Evolutionary conservation across 495 filamentous ascomycete genomes (phyloP).

Genomic region (Trichoderma asperelloides): DNA sequence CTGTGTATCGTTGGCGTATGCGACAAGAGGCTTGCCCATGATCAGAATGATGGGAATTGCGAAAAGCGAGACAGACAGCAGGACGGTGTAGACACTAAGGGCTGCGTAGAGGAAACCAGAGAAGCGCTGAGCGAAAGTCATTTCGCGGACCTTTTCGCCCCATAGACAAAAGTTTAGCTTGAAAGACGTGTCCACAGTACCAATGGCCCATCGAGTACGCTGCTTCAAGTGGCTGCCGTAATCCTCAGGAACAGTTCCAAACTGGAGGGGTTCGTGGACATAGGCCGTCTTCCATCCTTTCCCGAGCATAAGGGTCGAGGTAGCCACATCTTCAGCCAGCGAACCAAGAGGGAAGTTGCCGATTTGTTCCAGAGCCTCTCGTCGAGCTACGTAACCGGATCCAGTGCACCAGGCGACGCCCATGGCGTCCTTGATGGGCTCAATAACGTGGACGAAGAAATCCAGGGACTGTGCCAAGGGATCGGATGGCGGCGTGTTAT

Average conservation of each 20-base stretch:
- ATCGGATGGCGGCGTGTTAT: slow-evolving; percentile 43
- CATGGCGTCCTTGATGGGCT: slow-evolving; percentile 43
- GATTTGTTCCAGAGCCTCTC: slow-evolving; percentile 40
- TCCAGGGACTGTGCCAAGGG: slow-evolving; percentile 40
- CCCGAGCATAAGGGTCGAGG: slow-evolving; percentile 38
- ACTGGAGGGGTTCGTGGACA: slow-evolving; percentile 43
- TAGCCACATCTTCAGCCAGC: slow-evolving; percentile 43
- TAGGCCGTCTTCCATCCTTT: slow-evolving; percentile 44
- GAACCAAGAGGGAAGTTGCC: slow-evolving; percentile 42
- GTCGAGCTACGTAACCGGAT: slow-evolving; percentile 42
- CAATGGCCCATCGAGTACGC: slow-evolving; percentile 39
- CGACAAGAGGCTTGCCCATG: slow-evolving; percentile 36
- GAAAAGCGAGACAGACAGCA: slow-evolving; percentile 33
- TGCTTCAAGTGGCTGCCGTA: slow-evolving; percentile 43
- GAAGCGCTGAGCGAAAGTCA: slow-evolving; percentile 14
- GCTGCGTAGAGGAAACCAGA: slow-evolving; percentile 39
- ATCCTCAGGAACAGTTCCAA: slow-evolving; percentile 41
- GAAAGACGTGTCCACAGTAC: slow-evolving; percentile 35
- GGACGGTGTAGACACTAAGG: slow-evolving; percentile 32
- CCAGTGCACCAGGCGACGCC: slow-evolving; percentile 44
- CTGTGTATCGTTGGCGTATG: slow-evolving; percentile 31
- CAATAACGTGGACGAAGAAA: slow-evolving; percentile 40
- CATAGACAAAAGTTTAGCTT: slow-evolving; percentile 38
- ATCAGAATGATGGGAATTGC: slow-evolving; percentile 39
- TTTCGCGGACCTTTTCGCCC: slow-evolving; percentile 25